Evolutionary conservation across 345 rosid genomes (phyloP).

Genomic region (Leavenworthia alabamica): DNA sequence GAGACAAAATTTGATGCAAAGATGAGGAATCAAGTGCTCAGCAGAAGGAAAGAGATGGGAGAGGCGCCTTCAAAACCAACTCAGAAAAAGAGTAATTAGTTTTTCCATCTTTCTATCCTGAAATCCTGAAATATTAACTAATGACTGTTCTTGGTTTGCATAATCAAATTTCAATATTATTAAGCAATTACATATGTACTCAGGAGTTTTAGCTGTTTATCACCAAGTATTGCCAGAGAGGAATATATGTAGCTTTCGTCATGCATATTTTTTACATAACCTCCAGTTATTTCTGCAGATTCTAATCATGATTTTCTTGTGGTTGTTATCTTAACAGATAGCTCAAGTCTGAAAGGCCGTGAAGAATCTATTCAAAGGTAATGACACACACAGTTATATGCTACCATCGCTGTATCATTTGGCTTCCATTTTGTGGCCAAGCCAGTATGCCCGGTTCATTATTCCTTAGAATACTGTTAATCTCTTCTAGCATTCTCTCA

Average conservation of each 20-base stretch:
- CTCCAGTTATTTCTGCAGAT: constrained; percentile 12
- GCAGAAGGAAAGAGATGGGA: constrained; percentile 57
- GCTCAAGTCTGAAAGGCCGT: constrained; percentile 33
- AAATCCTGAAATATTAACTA: background rate
- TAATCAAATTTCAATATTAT: background rate
- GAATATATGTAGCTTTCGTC: background rate
- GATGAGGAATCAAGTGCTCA: constrained; percentile 77
- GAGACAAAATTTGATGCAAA: constrained; percentile 76
- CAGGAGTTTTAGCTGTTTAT: constrained; percentile 5
- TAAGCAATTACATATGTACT: background rate
- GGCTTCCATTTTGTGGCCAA: constrained; percentile 2
- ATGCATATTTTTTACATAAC: background rate
- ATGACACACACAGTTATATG: constrained; percentile 6
- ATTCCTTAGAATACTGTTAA: background rate
- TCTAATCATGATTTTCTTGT: constrained; percentile 6
- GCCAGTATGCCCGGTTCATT: background rate
- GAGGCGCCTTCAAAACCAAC: constrained; percentile 43
- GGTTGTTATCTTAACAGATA: constrained; percentile 39
- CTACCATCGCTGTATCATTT: background rate
- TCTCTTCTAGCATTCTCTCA: background rate
- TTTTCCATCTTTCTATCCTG: constrained; percentile 7
- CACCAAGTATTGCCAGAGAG: background rate
- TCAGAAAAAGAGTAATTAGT: constrained; percentile 42
- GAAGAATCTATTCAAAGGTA: constrained; percentile 51
- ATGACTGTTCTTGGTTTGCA: background rate